phyloP scores from a whole-genome alignment of 768 basidiomycete genomes.

The Boletus insuetus region DNA sequence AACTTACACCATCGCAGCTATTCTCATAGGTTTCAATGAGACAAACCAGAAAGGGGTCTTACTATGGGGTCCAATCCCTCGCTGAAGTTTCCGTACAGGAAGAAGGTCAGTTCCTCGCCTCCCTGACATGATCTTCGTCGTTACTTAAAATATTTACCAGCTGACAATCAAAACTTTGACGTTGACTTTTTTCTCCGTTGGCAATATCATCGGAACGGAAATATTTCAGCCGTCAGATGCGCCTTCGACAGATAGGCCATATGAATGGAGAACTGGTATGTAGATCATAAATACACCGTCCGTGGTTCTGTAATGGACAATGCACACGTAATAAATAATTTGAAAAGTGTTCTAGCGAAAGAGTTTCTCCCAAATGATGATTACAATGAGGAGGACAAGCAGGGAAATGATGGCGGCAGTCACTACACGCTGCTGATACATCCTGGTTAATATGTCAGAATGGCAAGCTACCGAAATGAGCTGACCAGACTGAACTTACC shows the following conservation, averaged over 20 bases:
- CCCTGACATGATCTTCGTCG: background rate
- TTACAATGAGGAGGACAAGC: constrained; percentile 75
- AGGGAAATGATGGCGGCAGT: constrained; percentile 85
- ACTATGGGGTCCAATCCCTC: no score
- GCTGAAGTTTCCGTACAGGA: constrained; percentile 9
- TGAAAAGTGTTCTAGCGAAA: constrained; percentile 35
- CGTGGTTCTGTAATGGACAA: constrained; percentile 11
- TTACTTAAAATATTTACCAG: background rate
- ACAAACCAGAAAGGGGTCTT: background rate
- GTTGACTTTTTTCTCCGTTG: constrained; percentile 13
- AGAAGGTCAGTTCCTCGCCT: constrained; percentile 7
- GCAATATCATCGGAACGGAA: background rate
- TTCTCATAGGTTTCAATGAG: constrained; percentile 22
- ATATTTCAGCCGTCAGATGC: constrained; percentile 27
- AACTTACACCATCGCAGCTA: no score
- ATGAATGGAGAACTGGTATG: constrained; percentile 21
- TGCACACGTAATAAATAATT: constrained; percentile 15
- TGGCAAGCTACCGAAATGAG: constrained; percentile 6
- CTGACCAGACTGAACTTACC: constrained; percentile 49
- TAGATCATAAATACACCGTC: constrained; percentile 28
- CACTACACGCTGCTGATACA: constrained; percentile 94
- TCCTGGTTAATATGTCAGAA: constrained; percentile 50
- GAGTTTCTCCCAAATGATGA: constrained; percentile 80
- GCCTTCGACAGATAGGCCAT: constrained; percentile 12
- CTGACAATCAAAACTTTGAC: constrained; percentile 13